Percentiles rank a stretch among this genome's conserved stretches.
Conservation (phyloP, 345 rosid species). For the Cardamine chenopodiifolia region DNA sequence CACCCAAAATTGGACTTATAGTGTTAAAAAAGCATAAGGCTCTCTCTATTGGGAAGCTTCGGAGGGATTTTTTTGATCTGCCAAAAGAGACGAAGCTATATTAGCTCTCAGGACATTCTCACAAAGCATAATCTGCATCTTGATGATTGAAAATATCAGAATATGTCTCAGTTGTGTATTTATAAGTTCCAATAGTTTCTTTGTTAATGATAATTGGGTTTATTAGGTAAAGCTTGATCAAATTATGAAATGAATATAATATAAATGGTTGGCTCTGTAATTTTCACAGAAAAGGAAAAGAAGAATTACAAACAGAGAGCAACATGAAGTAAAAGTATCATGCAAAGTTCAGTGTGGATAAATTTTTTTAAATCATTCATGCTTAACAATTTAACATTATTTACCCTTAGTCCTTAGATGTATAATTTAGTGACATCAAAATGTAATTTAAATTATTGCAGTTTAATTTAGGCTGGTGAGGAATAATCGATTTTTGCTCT, state of each 20-base stretch:
- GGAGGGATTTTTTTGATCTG: conserved; percentile 25
- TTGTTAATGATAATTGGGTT: not conserved
- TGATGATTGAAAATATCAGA: conserved; percentile 24
- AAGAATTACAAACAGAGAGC: not conserved
- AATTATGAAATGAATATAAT: not conserved
- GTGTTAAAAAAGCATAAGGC: not conserved
- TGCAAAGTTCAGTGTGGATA: too few relatives aligned
- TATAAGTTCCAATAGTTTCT: conserved; percentile 15
- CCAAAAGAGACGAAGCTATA: conserved; percentile 24
- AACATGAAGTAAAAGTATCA: too few relatives aligned
- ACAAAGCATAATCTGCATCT: conserved; percentile 18
- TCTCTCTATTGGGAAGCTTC: conserved; percentile 2
- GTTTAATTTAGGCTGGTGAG: too few relatives aligned
- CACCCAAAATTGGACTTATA: conserved; percentile 37
- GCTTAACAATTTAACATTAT: too few relatives aligned
- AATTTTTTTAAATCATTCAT: too few relatives aligned
- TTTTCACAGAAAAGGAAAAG: not conserved
- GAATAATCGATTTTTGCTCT: too few relatives aligned
- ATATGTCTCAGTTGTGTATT: conserved; percentile 22
- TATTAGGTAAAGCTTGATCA: conserved; percentile 2
- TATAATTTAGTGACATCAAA: too few relatives aligned
- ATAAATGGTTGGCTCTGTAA: not conserved
- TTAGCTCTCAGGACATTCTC: conserved; percentile 26
- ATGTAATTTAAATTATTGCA: too few relatives aligned
- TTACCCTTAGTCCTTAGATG: too few relatives aligned